Conservation (phyloP, 1,284 basidiomycete species). For the Pseudozyma flocculosa region DNA sequence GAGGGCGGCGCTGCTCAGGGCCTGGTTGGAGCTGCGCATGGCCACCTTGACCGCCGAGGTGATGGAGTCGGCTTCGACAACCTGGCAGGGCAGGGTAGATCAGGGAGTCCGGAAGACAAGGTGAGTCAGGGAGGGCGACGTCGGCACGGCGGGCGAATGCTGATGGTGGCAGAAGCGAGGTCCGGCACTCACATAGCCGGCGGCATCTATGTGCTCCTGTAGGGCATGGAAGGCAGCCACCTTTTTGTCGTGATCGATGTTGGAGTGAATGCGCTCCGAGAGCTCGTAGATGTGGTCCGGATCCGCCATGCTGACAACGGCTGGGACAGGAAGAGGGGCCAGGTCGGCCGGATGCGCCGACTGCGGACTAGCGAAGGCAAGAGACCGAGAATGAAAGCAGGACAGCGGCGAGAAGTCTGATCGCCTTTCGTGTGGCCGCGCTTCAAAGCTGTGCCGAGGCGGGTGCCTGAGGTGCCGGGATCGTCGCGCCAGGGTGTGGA, state of each 20-base stretch:
- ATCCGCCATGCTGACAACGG: no score
- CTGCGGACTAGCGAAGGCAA: no score
- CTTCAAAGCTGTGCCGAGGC: no score
- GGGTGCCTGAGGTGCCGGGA: no score
- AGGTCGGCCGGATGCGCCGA: no score
- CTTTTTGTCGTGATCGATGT: conserved; percentile 31
- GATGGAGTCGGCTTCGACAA: conserved; percentile 39
- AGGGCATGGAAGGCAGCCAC: conserved; percentile 22
- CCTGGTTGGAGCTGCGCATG: conserved; percentile 76
- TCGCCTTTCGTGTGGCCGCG: no score
- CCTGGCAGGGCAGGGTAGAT: background rate
- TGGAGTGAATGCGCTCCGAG: conserved; percentile 27
- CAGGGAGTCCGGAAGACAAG: background rate
- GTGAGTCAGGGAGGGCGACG: background rate
- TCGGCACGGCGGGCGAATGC: no score
- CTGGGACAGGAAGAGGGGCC: no score
- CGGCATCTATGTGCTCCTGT: conserved; percentile 22
- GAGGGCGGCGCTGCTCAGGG: conserved; percentile 62
- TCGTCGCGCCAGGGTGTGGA: no score
- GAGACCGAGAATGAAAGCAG: no score
- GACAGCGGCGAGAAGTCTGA: no score
- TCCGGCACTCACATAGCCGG: conserved; percentile 9
- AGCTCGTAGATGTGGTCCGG: conserved; percentile 32
- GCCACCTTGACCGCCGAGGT: conserved; percentile 66
- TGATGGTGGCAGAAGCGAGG: no score